Evolutionary conservation across 2,329 filamentous ascomycete species (phyloP).

Genomic region (Periconia digitata): DNA sequence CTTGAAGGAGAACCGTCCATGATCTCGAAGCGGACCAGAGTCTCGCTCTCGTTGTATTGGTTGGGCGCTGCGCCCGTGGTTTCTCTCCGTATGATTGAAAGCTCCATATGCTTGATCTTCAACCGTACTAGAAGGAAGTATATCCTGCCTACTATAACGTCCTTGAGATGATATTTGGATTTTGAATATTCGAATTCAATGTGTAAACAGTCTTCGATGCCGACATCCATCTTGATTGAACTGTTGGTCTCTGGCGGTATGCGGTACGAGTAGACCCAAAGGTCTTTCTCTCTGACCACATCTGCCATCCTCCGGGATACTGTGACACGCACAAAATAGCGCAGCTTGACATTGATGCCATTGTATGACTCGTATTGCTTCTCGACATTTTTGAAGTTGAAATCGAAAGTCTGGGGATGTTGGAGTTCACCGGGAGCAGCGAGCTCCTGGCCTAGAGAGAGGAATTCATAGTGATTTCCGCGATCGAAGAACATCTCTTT

Average conservation of each 20-base stretch:
- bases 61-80: slow-evolving; percentile 96
- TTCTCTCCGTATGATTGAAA: slow-evolving; percentile 95
- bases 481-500: slow-evolving; percentile 99
- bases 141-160: slow-evolving; percentile 97
- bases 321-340: slow-evolving; percentile 96
- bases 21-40: slow-evolving; percentile 96
- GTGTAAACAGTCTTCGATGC: slow-evolving; percentile 97
- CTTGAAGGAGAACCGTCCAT: slow-evolving; percentile 99
- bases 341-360: slow-evolving; percentile 98
- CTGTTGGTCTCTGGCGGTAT: slow-evolving; percentile 98
- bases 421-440: slow-evolving; percentile 96
- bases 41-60: slow-evolving; percentile 99
- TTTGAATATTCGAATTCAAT: slow-evolving; percentile 99
- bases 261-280: slow-evolving; percentile 99
- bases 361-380: slow-evolving; percentile 99
- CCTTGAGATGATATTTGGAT: slow-evolving; percentile 98
- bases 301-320: slow-evolving; percentile 97
- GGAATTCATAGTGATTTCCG: slow-evolving; percentile 98
- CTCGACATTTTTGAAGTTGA: slow-evolving; percentile 99
- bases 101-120: slow-evolving; percentile 99
- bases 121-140: slow-evolving; percentile 96
- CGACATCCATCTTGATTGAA: slow-evolving; percentile 99
- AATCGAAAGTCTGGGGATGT: slow-evolving; percentile 97
- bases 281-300: slow-evolving; percentile 97
- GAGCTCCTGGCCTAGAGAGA: slow-evolving; percentile 94